A percentile compares a stretch with the other conserved stretches of the same genome.
phyloP scores from a whole-genome alignment of 352 stramenopile species.

The Aphanomyces astaci region DNA sequence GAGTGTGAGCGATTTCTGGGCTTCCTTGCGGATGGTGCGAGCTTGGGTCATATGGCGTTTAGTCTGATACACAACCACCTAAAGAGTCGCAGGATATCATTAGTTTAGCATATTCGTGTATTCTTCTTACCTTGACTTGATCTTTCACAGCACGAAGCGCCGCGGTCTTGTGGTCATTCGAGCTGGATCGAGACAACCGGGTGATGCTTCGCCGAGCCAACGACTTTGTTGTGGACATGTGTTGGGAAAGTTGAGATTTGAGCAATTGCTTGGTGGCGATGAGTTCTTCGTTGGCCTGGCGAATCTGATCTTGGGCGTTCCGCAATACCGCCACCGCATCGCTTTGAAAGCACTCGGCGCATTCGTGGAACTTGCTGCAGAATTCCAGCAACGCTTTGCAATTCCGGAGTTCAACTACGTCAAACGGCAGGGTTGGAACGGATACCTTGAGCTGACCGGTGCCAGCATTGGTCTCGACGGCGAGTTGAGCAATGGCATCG shows the following conservation, averaged over 20 bases:
- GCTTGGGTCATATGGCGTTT: neutral
- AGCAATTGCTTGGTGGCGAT: neutral
- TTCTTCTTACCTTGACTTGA: conserved; percentile 19
- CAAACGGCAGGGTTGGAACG: neutral
- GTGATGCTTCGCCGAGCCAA: neutral
- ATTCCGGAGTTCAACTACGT: neutral
- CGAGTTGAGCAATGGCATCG: neutral
- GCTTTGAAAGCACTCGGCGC: conserved; percentile 4
- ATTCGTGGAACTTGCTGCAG: conserved; percentile 8
- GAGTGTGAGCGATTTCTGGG: conserved; percentile 23
- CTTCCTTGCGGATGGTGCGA: neutral
- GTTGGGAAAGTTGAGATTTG: neutral
- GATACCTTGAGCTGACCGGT: neutral
- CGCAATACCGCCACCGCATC: neutral
- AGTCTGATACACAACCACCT: neutral
- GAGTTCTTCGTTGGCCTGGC: neutral
- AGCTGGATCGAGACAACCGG: neutral
- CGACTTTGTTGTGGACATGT: neutral
- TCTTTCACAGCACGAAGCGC: neutral
- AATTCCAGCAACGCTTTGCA: neutral
- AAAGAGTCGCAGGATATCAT: neutral
- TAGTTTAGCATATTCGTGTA: neutral
- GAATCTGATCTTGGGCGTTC: neutral
- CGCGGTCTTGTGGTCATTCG: neutral
- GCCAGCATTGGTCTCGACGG: neutral